phyloP scores from a whole-genome alignment of 2,329 filamentous ascomycete genomes.

The Hypoxylon sp. region DNA sequence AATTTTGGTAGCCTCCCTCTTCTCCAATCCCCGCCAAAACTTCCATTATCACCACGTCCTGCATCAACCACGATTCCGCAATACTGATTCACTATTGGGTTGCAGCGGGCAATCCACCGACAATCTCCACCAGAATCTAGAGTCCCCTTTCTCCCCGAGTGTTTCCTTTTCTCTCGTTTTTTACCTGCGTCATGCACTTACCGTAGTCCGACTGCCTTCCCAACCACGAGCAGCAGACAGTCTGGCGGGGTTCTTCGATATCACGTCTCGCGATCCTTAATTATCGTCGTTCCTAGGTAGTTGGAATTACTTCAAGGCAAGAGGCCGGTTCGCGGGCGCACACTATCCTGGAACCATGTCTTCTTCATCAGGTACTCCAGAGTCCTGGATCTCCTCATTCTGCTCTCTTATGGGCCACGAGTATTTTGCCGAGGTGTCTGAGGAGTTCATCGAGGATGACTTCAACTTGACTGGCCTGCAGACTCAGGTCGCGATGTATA shows the following conservation, averaged over 20 bases:
- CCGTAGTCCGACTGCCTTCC: constrained; percentile 41
- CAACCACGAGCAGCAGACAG: constrained; percentile 35
- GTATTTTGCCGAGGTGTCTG: constrained; percentile 98
- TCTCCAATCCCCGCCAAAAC: constrained; percentile 36
- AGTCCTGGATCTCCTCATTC: constrained; percentile 98
- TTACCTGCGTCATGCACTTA: constrained; percentile 46
- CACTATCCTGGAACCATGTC: constrained; percentile 61
- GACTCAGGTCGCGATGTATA: constrained; percentile 97
- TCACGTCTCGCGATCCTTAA: constrained; percentile 16
- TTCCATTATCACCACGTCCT: constrained; percentile 32
- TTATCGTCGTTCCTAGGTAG: constrained; percentile 5
- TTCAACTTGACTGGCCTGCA: constrained; percentile 98
- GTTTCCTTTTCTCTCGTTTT: background rate
- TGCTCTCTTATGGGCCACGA: constrained; percentile 96
- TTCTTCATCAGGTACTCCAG: constrained; percentile 71
- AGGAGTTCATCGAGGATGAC: constrained; percentile 99
- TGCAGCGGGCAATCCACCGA: constrained; percentile 21
- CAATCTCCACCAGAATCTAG: background rate
- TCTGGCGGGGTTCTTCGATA: constrained; percentile 36
- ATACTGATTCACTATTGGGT: constrained; percentile 36
- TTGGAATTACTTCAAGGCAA: background rate
- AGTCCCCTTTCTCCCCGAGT: background rate
- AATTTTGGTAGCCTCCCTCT: constrained; percentile 41
- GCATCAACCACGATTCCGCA: constrained; percentile 28
- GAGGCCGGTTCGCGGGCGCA: background rate